Base-by-base conservation (phyloP, 805 yeast species). In the Tetrapisispora pingtungensis region DNA sequence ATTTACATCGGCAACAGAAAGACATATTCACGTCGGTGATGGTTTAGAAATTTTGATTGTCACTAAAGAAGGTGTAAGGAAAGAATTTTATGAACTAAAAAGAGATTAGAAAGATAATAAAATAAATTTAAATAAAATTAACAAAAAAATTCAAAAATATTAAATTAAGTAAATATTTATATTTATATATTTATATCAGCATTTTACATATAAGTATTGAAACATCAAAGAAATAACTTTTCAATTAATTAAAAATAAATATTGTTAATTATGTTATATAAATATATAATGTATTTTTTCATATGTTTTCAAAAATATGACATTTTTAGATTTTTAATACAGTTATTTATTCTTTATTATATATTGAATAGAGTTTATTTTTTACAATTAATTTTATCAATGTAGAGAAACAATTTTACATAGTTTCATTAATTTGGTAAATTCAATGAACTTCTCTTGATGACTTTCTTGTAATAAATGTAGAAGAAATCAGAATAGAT, bases 21-120 rank as follows among this genome's bases (percentile, higher is more conserved):
- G 98, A 74, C 97, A 93, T 67, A 93, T 93, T 55, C 94, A 89
- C 55, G 97, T 93, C 43, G 98, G 98, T 71, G 98, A 93, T 70
- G 95, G 93, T 6, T 74, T 93, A 50, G 96, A 93, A 66, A 81
- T 93, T 40, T 70, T 84, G 52, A 84, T 93, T 55, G 89, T 90
- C 47, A 87, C 97, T 13, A 89, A 88, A 62, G 96, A 88, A 20
- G 98, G 98, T 42, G 85, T 87, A 40, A 76, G 81, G 68, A 80
- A 76, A 36, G 95, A 86, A 63, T 82, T 77, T 66, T 83, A 69
- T 62, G 94, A 94, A 47, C 73, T 93, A 64, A 87, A 93, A 76
- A 80, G 84, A 64, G 97, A 90, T 71, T 90, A 49, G 53, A n/a
- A 38, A 20, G 13, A 24, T 28, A 28, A 32, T 15, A 32, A 32